These are phyloP conservation scores for Melampsora americana DNA, from an alignment of 1,284 basidiomycete species.

Conservation along the genomic window DNA sequence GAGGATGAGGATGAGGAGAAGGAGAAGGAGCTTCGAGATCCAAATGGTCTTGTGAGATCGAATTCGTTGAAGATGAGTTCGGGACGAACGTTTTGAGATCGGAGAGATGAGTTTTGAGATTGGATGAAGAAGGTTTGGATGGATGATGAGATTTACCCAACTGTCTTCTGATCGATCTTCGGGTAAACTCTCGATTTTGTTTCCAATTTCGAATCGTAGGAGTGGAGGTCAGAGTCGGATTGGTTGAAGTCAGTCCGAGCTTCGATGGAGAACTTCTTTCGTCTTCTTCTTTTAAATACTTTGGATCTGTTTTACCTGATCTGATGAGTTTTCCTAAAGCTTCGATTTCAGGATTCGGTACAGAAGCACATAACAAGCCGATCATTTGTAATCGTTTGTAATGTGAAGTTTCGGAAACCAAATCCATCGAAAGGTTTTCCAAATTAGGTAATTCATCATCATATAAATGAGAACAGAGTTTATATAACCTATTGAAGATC, in stretches of 20 bases:
- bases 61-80: not conserved
- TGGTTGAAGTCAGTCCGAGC: not conserved
- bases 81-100: too few relatives aligned
- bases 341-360: constrained; percentile 14
- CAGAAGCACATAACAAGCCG: constrained; percentile 23
- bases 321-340: constrained; percentile 31
- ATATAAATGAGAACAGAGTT: constrained; percentile 15
- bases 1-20: not conserved
- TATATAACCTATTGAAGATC: constrained; percentile 21
- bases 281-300: not conserved
- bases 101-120: not conserved
- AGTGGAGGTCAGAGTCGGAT: not conserved
- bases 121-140: not conserved
- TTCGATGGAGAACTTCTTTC: too few relatives aligned
- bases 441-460: not conserved
- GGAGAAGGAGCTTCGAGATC: not conserved
- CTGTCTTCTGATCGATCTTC: constrained; percentile 30
- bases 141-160: constrained; percentile 6
- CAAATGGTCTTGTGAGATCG: not conserved
- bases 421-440: not conserved
- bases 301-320: constrained; percentile 12
- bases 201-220: constrained; percentile 5
- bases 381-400: constrained; percentile 38
- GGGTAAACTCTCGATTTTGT: constrained; percentile 37
- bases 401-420: constrained; percentile 20